Evolutionary conservation across 2,329 filamentous ascomycete genomes (phyloP).

Genomic region (Monosporascus sp.): DNA sequence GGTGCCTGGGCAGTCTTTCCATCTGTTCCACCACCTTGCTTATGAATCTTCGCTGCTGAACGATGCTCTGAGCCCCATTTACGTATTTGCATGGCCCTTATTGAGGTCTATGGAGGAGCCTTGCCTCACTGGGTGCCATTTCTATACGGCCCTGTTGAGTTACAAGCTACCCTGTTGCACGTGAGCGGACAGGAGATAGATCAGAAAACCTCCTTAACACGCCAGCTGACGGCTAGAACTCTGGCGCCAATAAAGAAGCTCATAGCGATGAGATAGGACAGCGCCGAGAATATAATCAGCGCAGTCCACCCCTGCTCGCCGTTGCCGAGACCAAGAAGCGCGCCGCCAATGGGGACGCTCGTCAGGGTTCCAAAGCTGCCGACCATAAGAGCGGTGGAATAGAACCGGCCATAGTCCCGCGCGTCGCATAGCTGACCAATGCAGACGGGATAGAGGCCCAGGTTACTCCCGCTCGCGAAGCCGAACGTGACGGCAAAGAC

Average conservation of each 20-base stretch:
- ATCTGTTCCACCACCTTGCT: too few relatives aligned
- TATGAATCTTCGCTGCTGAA: too few relatives aligned
- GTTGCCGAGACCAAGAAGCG: slow-evolving; percentile 16
- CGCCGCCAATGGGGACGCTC: slow-evolving; percentile 41
- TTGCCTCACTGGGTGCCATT: background rate
- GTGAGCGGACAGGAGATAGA: background rate
- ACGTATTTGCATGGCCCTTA: too few relatives aligned
- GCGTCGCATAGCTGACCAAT: slow-evolving; percentile 75
- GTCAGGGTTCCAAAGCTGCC: slow-evolving; percentile 64
- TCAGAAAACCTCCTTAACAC: slow-evolving; percentile 20
- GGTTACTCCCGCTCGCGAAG: slow-evolving; percentile 73
- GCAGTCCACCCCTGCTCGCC: slow-evolving; percentile 19
- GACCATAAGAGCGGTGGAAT: slow-evolving; percentile 71
- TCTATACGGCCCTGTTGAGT: background rate
- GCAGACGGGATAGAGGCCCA: slow-evolving; percentile 73
- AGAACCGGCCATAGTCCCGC: slow-evolving; percentile 69
- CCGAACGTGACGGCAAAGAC: slow-evolving; percentile 70
- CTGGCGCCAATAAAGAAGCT: slow-evolving; percentile 23
- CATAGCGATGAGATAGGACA: slow-evolving; percentile 23
- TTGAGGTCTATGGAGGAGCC: too few relatives aligned
- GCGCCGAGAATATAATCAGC: slow-evolving; percentile 21
- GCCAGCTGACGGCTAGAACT: slow-evolving; percentile 22
- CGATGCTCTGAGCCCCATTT: too few relatives aligned
- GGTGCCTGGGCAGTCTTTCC: too few relatives aligned
- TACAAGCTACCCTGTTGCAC: background rate